These are phyloP conservation scores for Barbarea vulgaris DNA, from an alignment of 345 rosid genomes.

Conservation along the genomic window DNA sequence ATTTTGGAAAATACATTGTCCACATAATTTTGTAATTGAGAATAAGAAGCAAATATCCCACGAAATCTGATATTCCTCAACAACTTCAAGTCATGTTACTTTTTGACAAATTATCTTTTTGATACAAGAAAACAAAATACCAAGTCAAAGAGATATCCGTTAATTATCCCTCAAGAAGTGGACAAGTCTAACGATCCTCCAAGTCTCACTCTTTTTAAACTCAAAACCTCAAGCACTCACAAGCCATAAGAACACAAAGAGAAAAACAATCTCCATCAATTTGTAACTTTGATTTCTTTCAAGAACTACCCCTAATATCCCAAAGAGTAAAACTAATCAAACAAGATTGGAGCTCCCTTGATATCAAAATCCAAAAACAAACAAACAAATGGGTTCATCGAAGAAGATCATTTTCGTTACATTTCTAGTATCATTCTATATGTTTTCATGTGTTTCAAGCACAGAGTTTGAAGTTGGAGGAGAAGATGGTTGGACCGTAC, in stretches of 20 bases:
- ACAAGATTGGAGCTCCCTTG: slow-evolving; percentile 14
- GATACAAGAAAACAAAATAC: slow-evolving; percentile 14
- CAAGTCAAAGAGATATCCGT: slow-evolving; percentile 25
- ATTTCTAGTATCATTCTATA: slow-evolving; percentile 6
- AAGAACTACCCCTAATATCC: neutral
- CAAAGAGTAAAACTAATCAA: neutral
- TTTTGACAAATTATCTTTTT: slow-evolving; percentile 14
- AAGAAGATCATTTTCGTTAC: slow-evolving; percentile 15
- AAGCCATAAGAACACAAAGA: neutral
- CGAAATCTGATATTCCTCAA: slow-evolving; percentile 25
- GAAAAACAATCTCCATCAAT: neutral
- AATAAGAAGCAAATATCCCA: slow-evolving; percentile 4
- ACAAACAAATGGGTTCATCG: slow-evolving; percentile 30
- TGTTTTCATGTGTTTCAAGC: slow-evolving; percentile 36
- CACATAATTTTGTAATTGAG: slow-evolving; percentile 4
- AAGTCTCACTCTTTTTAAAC: slow-evolving; percentile 39
- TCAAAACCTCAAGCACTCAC: slow-evolving; percentile 10
- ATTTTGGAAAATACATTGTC: neutral
- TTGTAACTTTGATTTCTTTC: neutral
- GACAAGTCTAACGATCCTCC: slow-evolving; percentile 28
- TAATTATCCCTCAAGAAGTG: slow-evolving; percentile 38
- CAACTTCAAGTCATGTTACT: slow-evolving; percentile 30
- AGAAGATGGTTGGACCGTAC: slow-evolving; percentile 68
- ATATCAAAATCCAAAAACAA: slow-evolving; percentile 33
- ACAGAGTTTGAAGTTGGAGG: slow-evolving; percentile 68